Evolutionary conservation across 208 protist species (phyloP).

Genomic region (Crithidia bombi): DNA sequence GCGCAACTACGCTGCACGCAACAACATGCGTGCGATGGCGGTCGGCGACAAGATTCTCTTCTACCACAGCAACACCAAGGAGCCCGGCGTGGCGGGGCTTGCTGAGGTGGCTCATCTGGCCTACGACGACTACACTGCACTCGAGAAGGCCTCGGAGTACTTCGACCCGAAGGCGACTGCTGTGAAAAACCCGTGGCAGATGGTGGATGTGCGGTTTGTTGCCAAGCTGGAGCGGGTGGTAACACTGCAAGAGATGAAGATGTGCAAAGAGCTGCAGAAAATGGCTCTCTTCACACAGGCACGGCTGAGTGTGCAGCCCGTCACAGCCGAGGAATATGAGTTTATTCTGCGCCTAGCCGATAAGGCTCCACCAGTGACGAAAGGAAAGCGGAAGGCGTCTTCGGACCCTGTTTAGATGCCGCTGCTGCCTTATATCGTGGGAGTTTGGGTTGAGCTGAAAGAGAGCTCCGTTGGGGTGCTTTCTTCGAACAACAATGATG

Average conservation of each 20-base stretch:
- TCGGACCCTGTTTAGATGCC: too few species aligned
- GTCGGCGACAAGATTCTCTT: slow-evolving; percentile 81
- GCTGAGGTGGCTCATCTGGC: slow-evolving; percentile 55
- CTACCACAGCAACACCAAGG: slow-evolving; percentile 88
- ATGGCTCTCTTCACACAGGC: slow-evolving; percentile 78
- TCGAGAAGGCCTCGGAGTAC: slow-evolving; percentile 78
- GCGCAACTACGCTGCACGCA: slow-evolving; percentile 85
- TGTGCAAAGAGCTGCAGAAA: slow-evolving; percentile 45
- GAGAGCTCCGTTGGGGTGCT: too few species aligned
- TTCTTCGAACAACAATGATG: too few species aligned
- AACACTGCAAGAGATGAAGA: slow-evolving; percentile 59
- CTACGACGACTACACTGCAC: slow-evolving; percentile 81
- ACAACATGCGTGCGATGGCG: slow-evolving; percentile 86
- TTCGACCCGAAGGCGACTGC: slow-evolving; percentile 66
- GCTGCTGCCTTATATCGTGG: too few species aligned
- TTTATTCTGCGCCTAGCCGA: slow-evolving; percentile 55
- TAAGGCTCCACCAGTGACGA: not conserved
- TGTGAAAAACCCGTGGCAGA: slow-evolving; percentile 83
- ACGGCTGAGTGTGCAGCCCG: slow-evolving; percentile 81
- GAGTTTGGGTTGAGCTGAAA: too few species aligned
- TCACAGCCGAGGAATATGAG: slow-evolving; percentile 60
- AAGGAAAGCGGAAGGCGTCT: slow-evolving; percentile 5
- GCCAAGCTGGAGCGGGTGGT: slow-evolving; percentile 64
- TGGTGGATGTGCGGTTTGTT: slow-evolving; percentile 85
- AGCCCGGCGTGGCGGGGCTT: slow-evolving; percentile 75